phyloP scores from a whole-genome alignment of 2,329 filamentous ascomycete genomes.

The Trichoderma gracile region DNA sequence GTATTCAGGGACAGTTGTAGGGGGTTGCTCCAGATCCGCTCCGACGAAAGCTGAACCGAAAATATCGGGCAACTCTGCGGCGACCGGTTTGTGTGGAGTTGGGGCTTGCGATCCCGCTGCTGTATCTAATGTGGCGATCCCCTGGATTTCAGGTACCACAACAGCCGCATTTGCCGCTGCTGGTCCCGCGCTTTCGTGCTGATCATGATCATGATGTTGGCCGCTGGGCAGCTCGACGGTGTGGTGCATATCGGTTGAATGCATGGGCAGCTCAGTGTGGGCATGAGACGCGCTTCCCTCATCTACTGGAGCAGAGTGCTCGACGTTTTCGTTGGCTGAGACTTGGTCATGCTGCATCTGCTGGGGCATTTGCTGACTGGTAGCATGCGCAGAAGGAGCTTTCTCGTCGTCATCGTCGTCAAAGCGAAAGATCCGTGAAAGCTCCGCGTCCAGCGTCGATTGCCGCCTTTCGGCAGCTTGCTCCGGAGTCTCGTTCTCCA shows the following conservation, averaged over 20 bases:
- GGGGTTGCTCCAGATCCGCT: not conserved
- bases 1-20: not conserved
- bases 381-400: not conserved
- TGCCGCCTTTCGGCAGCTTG: conserved; percentile 2
- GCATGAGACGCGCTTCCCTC: not conserved
- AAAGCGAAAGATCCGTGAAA: conserved; percentile 3
- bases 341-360: not conserved
- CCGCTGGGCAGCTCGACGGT: not conserved
- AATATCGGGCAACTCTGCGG: conserved; percentile 7
- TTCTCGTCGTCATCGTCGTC: not conserved
- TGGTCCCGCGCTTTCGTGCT: not conserved
- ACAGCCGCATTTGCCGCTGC: not conserved
- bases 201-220: not conserved
- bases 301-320: not conserved
- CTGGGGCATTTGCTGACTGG: not conserved
- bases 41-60: not conserved
- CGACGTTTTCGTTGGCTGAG: not conserved
- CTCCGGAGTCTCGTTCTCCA: conserved; percentile 19
- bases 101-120: not conserved
- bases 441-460: not conserved
- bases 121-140: not conserved
- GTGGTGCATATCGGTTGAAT: not conserved
- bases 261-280: conserved; percentile 8
- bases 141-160: not conserved
- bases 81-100: not conserved